Percentiles rank a stretch among this genome's conserved stretches.
Conservation (phyloP, 306 rosid species). For the Carpinus viminea region DNA sequence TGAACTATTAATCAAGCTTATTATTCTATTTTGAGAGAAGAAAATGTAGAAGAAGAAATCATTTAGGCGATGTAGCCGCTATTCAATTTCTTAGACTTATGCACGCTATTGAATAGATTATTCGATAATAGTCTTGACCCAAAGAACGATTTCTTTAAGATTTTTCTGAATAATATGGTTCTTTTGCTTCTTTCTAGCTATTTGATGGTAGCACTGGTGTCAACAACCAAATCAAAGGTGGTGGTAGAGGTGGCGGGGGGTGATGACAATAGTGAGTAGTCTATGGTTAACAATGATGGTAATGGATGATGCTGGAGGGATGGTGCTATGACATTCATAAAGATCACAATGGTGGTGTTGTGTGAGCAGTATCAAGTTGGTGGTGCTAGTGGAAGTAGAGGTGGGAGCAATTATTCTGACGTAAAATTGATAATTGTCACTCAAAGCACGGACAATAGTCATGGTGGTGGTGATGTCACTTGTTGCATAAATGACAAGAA, state of each 20-base stretch:
- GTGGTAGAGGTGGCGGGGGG: background rate
- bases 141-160: background rate
- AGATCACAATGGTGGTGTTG: too few relatives aligned
- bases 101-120: background rate
- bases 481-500: background rate
- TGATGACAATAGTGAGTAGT: background rate
- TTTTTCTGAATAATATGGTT: background rate
- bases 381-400: background rate
- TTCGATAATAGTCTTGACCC: background rate
- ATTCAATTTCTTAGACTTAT: background rate
- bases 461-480: background rate
- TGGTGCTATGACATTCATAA: background rate
- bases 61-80: background rate
- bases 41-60: background rate
- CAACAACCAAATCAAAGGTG: background rate
- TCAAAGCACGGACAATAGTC: background rate
- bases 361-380: background rate
- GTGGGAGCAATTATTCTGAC: background rate
- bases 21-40: background rate
- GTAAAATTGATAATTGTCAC: background rate
- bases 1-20: background rate
- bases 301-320: background rate
- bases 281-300: background rate
- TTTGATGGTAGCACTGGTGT: background rate
- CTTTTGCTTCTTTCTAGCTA: background rate